phyloP scores from a whole-genome alignment of 2,329 filamentous ascomycete species.

The Westerdykella sp. region DNA sequence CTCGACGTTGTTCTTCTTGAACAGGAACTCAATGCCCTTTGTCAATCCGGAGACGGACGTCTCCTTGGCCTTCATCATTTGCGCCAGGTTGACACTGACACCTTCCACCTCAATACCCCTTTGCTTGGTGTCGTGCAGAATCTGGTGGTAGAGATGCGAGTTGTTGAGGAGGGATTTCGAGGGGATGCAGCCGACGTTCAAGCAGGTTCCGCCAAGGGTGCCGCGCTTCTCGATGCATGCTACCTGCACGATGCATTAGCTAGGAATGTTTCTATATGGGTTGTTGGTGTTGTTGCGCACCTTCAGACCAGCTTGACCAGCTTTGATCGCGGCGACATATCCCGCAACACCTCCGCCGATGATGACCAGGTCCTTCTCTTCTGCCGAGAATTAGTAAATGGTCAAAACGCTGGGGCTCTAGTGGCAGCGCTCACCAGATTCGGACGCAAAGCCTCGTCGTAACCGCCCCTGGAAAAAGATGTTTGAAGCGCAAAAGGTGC shows the following conservation, averaged over 20 bases:
- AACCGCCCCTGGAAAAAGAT: constrained; percentile 46
- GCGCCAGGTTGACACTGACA: constrained; percentile 88
- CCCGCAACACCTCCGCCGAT: constrained; percentile 97
- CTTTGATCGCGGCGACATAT: constrained; percentile 98
- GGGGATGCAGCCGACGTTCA: constrained; percentile 98
- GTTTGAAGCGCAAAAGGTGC: constrained; percentile 36
- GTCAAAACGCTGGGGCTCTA: constrained; percentile 9
- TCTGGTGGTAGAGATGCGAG: constrained; percentile 95
- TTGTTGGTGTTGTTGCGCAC: constrained; percentile 43
- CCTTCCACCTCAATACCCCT: constrained; percentile 96
- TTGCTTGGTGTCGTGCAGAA: constrained; percentile 93
- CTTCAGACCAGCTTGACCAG: constrained; percentile 94
- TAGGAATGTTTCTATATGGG: background rate
- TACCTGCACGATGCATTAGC: constrained; percentile 52
- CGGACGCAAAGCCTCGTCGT: constrained; percentile 53
- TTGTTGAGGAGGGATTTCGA: constrained; percentile 99
- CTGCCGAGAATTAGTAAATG: constrained; percentile 44
- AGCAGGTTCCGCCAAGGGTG: constrained; percentile 86
- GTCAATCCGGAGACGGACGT: constrained; percentile 81
- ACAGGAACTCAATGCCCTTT: constrained; percentile 94
- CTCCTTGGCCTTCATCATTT: constrained; percentile 99
- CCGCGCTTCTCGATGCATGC: constrained; percentile 98
- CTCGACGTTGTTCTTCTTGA: constrained; percentile 99
- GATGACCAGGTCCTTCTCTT: constrained; percentile 94
- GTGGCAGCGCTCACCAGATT: constrained; percentile 41